These are phyloP conservation scores for Saccharata proteae DNA, from an alignment of 2,329 filamentous ascomycete genomes.

Conservation along the genomic window DNA sequence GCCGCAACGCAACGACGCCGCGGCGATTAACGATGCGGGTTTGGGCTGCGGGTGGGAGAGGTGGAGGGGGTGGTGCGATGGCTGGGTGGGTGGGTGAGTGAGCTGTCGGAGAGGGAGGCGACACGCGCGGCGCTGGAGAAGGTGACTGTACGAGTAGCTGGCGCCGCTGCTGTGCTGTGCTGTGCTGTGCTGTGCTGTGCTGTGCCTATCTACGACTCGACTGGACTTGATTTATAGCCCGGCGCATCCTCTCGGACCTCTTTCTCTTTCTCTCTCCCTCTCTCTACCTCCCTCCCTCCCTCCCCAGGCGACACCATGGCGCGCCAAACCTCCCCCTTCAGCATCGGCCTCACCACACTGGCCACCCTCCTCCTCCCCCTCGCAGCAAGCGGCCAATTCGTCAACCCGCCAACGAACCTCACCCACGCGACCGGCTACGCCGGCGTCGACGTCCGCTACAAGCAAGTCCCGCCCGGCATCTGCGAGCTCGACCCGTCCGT, in stretches of 20 bases:
- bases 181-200: background rate
- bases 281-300: background rate
- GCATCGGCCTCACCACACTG: too few species aligned
- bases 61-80: too few species aligned
- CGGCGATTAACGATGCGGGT: too few species aligned
- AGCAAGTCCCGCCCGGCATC: slow-evolving; percentile 42
- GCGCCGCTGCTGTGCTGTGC: background rate
- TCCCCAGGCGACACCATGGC: too few species aligned
- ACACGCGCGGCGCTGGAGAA: too few species aligned
- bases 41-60: too few species aligned
- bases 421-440: slow-evolving; percentile 31
- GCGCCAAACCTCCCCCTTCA: too few species aligned
- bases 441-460: slow-evolving; percentile 44
- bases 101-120: too few species aligned
- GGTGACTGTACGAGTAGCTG: slow-evolving; percentile 30
- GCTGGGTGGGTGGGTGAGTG: too few species aligned
- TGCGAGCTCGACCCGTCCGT: slow-evolving; percentile 45
- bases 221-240: background rate
- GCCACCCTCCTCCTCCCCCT: slow-evolving; percentile 3
- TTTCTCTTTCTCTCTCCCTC: background rate
- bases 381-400: slow-evolving; percentile 27
- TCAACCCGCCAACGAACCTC: slow-evolving; percentile 32
- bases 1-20: too few species aligned
- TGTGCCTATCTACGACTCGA: background rate
- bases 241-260: too few species aligned